A percentile compares a stretch with the other conserved stretches of the same genome.
These are phyloP conservation scores for Colletotrichum magnum DNA, from an alignment of 2,329 filamentous ascomycete species.

Conservation along the genomic window DNA sequence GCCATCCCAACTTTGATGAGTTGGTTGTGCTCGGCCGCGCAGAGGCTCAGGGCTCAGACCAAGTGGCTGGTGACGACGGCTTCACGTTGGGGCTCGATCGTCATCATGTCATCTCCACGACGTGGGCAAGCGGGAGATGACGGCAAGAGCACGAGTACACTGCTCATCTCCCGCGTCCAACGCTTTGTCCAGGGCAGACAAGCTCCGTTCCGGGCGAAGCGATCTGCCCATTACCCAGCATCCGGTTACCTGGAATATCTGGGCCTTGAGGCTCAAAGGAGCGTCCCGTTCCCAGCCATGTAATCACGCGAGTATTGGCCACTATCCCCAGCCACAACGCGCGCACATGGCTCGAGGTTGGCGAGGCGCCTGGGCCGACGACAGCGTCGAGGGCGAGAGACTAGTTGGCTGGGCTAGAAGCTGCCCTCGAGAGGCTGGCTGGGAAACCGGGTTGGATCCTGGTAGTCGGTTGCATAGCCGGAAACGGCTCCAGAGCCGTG, in stretches of 20 bases:
- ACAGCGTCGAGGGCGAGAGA: slow-evolving; percentile 7
- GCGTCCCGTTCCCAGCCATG: slow-evolving; percentile 26
- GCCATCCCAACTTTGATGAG: slow-evolving; percentile 32
- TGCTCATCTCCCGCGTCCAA: slow-evolving; percentile 25
- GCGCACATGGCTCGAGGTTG: slow-evolving; percentile 5
- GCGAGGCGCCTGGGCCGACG: slow-evolving; percentile 3
- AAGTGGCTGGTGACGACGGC: slow-evolving; percentile 31
- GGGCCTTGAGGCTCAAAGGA: slow-evolving; percentile 21
- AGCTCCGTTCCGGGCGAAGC: slow-evolving; percentile 13
- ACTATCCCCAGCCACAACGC: slow-evolving; percentile 27
- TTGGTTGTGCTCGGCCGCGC: slow-evolving; percentile 17
- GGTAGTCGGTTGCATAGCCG: slow-evolving; percentile 1
- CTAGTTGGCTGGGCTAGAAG: slow-evolving; percentile 11
- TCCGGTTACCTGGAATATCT: slow-evolving; percentile 22
- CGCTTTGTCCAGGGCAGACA: slow-evolving; percentile 19
- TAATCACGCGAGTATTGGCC: not conserved
- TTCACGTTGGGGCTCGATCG: slow-evolving; percentile 19
- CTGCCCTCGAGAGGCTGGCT: slow-evolving; percentile 21
- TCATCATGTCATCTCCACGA: slow-evolving; percentile 23
- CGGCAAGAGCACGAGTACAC: slow-evolving; percentile 7
- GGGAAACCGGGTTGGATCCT: slow-evolving; percentile 4
- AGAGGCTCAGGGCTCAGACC: slow-evolving; percentile 24
- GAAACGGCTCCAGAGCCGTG: slow-evolving; percentile 15
- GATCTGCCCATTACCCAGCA: slow-evolving; percentile 10
- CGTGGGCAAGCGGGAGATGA: slow-evolving; percentile 4